A percentile compares a stretch with the other conserved stretches of the same genome.
Evolutionary conservation across 495 filamentous ascomycete genomes (phyloP).

Genomic region (Jackrogersella multiformis): DNA sequence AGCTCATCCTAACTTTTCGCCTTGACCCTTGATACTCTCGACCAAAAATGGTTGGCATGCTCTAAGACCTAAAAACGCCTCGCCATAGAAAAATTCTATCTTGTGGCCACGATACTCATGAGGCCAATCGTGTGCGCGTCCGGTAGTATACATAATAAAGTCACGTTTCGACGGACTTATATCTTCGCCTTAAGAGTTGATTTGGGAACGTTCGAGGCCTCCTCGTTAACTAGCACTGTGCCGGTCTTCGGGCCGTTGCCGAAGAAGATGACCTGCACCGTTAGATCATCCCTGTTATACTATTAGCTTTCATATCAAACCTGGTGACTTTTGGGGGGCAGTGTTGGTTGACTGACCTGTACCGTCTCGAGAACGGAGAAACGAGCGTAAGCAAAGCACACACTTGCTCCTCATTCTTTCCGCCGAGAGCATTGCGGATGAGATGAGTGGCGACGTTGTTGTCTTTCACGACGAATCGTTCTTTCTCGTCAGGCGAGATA

Average conservation of each 20-base stretch:
- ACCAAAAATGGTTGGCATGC: constrained; percentile 1
- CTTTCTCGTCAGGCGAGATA: constrained; percentile 70
- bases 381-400: constrained; percentile 92
- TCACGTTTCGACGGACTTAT: constrained; percentile 20
- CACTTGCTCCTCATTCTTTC: constrained; percentile 92
- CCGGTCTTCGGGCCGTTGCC: constrained; percentile 79
- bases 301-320: constrained; percentile 15
- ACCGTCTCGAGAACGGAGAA: constrained; percentile 87
- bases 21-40: constrained; percentile 14
- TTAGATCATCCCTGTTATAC: constrained; percentile 76
- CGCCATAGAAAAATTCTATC: constrained; percentile 16
- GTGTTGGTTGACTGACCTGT: constrained; percentile 65
- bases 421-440: constrained; percentile 93
- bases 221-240: constrained; percentile 81
- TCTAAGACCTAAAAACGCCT: constrained; percentile 27
- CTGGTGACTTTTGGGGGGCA: constrained; percentile 17
- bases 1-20: constrained; percentile 1
- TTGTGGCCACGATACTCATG: background rate
- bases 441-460: constrained; percentile 97
- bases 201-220: constrained; percentile 78
- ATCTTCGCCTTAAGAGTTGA: constrained; percentile 55
- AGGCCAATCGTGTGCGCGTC: background rate
- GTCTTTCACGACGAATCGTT: constrained; percentile 92
- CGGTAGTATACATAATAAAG: constrained; percentile 17
- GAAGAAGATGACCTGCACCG: constrained; percentile 99